Percentiles rank a stretch among this genome's conserved stretches.
phyloP scores from a whole-genome alignment of 2,329 filamentous ascomycete species.

The Apiospora phragmitis region DNA sequence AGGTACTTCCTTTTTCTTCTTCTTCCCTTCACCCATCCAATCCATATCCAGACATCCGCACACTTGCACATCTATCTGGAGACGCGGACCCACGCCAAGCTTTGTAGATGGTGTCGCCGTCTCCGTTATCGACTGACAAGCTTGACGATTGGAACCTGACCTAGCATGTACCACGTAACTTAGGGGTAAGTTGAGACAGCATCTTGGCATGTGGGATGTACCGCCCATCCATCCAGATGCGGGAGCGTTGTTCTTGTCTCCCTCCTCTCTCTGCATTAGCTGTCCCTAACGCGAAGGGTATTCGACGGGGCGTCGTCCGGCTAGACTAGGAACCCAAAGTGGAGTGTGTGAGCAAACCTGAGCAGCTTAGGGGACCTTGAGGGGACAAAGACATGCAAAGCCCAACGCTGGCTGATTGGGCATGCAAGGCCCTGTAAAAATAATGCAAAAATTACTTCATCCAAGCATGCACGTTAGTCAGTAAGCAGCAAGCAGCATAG shows the following conservation, averaged over 20 bases:
- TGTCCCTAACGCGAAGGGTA: neutral
- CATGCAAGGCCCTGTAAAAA: neutral
- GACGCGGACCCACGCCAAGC: neutral
- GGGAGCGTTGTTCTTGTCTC: neutral
- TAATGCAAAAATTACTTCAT: neutral
- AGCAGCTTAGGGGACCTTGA: neutral
- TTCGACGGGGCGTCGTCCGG: neutral
- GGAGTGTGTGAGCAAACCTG: neutral
- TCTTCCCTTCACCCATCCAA: neutral
- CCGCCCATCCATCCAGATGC: neutral
- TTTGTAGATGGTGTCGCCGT: neutral
- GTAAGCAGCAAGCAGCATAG: neutral
- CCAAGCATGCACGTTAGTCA: constrained; percentile 1
- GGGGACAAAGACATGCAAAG: neutral
- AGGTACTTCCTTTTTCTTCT: neutral
- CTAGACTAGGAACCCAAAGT: constrained; percentile 4
- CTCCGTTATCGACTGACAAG: neutral
- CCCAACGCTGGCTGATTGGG: too few species aligned
- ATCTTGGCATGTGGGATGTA: neutral
- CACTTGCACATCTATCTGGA: neutral
- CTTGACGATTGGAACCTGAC: neutral
- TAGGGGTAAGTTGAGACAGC: neutral
- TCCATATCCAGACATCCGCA: neutral
- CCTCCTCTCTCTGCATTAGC: neutral
- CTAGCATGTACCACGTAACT: neutral